These are phyloP conservation scores for Lachnellula hyalina DNA, from an alignment of 2,329 filamentous ascomycete genomes.

Conservation along the genomic window DNA sequence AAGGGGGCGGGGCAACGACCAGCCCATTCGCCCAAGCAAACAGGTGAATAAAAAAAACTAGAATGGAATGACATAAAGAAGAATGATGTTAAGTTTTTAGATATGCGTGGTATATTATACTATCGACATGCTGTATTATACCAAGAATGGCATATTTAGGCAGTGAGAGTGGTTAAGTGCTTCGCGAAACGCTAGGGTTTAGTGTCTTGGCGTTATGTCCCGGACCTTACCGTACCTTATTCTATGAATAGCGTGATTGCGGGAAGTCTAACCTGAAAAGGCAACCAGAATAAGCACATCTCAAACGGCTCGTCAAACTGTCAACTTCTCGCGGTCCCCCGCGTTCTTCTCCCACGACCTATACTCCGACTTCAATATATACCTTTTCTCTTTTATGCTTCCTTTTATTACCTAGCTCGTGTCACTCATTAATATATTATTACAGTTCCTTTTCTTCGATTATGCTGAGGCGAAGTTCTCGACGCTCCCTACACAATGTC, in stretches of 20 bases:
- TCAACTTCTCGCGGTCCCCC: neutral
- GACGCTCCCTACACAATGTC: neutral
- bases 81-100: too few relatives aligned
- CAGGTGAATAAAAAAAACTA: too few relatives aligned
- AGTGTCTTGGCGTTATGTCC: too few relatives aligned
- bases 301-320: neutral
- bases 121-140: too few relatives aligned
- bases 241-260: neutral
- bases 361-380: neutral
- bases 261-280: neutral
- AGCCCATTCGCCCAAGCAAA: too few relatives aligned
- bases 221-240: too few relatives aligned
- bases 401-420: neutral
- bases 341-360: neutral
- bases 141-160: too few relatives aligned
- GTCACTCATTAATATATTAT: neutral
- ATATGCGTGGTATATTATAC: too few relatives aligned
- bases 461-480: neutral
- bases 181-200: too few relatives aligned
- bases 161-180: too few relatives aligned
- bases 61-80: too few relatives aligned
- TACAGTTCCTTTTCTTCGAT: neutral
- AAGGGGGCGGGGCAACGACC: too few relatives aligned
- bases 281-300: neutral
- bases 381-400: neutral